Conservation (phyloP, 2,329 filamentous ascomycete genomes). For the Tolypocladium inflatum region DNA sequence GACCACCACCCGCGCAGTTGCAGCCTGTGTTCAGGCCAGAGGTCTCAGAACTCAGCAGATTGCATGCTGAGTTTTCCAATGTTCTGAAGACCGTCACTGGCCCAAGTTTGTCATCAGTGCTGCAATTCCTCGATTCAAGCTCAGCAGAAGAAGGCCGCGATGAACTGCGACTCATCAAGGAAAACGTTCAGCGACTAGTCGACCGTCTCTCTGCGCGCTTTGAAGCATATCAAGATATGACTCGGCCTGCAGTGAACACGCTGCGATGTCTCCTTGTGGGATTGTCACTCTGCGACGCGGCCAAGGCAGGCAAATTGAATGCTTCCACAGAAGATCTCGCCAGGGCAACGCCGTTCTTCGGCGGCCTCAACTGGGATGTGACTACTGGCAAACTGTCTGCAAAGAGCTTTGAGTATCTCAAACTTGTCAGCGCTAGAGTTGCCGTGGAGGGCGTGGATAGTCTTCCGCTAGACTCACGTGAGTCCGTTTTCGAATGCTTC, state of each 20-base stretch:
- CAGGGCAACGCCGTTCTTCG: conserved; percentile 45
- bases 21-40: conserved; percentile 62
- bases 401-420: conserved; percentile 34
- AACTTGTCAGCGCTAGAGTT: conserved; percentile 20
- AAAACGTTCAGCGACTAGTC: conserved; percentile 58
- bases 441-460: conserved; percentile 37
- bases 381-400: conserved; percentile 10
- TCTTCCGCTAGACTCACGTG: conserved; percentile 33
- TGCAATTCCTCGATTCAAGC: conserved; percentile 13
- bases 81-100: conserved; percentile 56
- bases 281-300: conserved; percentile 47
- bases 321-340: conserved; percentile 26
- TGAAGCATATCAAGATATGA: conserved; percentile 77
- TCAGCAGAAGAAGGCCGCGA: conserved; percentile 10
- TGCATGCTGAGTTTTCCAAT: conserved; percentile 79
- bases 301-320: conserved; percentile 32
- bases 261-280: conserved; percentile 72
- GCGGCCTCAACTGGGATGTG: conserved; percentile 28
- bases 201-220: conserved; percentile 61
- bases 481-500: conserved; percentile 56
- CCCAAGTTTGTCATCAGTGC: conserved; percentile 29
- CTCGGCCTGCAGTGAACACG: conserved; percentile 66
- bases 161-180: conserved; percentile 40
- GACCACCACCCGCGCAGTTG: conserved; percentile 54
- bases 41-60: conserved; percentile 53